These are phyloP conservation scores for Petunia hybrid DNA, from an alignment of 305 asterid genomes.

Conservation along the genomic window DNA sequence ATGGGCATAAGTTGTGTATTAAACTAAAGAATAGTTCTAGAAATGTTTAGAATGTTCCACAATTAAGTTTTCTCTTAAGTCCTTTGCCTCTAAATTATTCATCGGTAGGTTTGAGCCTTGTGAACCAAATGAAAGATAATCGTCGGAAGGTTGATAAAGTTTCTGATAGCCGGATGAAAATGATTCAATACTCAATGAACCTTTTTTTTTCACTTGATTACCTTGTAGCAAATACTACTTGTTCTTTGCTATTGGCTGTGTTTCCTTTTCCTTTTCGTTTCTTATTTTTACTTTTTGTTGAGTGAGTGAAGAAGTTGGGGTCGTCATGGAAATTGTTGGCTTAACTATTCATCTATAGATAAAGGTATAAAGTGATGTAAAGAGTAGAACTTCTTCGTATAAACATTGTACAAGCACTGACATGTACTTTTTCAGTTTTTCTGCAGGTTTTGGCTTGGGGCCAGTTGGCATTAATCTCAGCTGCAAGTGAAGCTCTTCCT, in stretches of 20 bases:
- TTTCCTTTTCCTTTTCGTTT: background rate
- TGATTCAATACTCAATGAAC: background rate
- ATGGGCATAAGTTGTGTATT: background rate
- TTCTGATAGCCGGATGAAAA: background rate
- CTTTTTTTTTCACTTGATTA: background rate
- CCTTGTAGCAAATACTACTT: background rate
- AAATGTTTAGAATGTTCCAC: background rate
- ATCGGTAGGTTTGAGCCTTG: background rate
- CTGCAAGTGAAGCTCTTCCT: conserved; percentile 61
- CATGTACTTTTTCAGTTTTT: conserved; percentile 51
- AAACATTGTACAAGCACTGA: background rate
- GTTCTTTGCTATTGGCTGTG: background rate
- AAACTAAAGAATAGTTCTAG: background rate
- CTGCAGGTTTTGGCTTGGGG: conserved; percentile 89
- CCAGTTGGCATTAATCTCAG: conserved; percentile 65
- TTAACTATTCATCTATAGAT: background rate
- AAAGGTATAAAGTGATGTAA: background rate
- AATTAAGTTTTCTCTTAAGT: background rate
- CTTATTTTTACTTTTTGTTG: background rate
- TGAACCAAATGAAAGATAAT: background rate
- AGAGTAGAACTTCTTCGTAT: background rate
- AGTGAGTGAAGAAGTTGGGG: background rate
- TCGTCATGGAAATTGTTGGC: background rate
- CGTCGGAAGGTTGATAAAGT: background rate
- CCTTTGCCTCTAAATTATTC: background rate